Conservation (phyloP, 768 basidiomycete genomes). For the Psilocybe azurescens region DNA sequence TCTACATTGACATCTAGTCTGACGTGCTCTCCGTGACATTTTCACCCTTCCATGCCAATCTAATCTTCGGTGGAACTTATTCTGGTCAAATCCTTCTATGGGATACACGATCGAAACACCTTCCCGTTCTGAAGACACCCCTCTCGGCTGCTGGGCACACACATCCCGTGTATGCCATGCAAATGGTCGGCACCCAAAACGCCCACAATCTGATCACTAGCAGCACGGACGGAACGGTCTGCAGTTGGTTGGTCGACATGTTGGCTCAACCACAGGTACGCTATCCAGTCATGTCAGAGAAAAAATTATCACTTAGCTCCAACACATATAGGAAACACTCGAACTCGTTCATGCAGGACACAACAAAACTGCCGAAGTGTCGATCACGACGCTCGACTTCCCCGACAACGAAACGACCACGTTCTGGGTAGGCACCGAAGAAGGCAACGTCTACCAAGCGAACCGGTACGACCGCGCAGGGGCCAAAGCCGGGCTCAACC, state of each 20-base stretch:
- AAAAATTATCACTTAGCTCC: too few species aligned
- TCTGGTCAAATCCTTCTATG: slow-evolving; percentile 98
- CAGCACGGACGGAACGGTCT: slow-evolving; percentile 96
- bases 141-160: slow-evolving; percentile 96
- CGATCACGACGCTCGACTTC: slow-evolving; percentile 93
- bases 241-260: slow-evolving; percentile 99
- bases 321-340: slow-evolving; percentile 78
- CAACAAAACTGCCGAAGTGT: slow-evolving; percentile 96
- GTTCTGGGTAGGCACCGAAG: slow-evolving; percentile 98
- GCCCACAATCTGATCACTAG: slow-evolving; percentile 97
- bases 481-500: slow-evolving; percentile 94
- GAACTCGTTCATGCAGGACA: slow-evolving; percentile 89
- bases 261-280: slow-evolving; percentile 93
- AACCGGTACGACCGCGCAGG: slow-evolving; percentile 97
- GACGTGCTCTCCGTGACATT: slow-evolving; percentile 97
- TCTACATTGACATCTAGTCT: slow-evolving; percentile 58
- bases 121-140: slow-evolving; percentile 96
- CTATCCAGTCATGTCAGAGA: slow-evolving; percentile 52
- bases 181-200: slow-evolving; percentile 98
- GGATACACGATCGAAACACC: slow-evolving; percentile 97
- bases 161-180: slow-evolving; percentile 98
- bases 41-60: slow-evolving; percentile 97
- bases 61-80: slow-evolving; percentile 98
- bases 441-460: slow-evolving; percentile 96
- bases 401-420: slow-evolving; percentile 96